phyloP scores from a whole-genome alignment of 1,284 basidiomycete species.

The Moniliella sp. region DNA sequence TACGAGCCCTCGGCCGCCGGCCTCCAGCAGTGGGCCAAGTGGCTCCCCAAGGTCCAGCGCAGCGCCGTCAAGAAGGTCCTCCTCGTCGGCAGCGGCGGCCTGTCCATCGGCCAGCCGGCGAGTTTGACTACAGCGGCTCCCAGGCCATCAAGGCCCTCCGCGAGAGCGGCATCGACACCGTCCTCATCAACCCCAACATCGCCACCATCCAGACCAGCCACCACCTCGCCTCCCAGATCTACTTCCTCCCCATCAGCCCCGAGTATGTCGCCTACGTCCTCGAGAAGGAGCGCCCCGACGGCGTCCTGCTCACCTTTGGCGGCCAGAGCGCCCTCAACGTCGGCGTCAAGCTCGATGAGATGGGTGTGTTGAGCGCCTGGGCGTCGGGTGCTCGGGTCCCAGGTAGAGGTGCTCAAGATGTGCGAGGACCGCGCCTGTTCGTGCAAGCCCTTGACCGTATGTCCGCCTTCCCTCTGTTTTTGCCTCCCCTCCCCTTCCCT shows the following conservation, averaged over 20 bases:
- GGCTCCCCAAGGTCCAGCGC: constrained; percentile 5
- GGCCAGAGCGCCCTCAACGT: constrained; percentile 95
- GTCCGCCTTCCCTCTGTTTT: too few relatives aligned
- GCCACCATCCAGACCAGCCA: constrained; percentile 40
- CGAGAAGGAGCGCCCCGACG: constrained; percentile 93
- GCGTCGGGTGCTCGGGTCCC: constrained; percentile 83
- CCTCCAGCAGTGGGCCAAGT: neutral
- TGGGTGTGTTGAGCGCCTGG: constrained; percentile 83
- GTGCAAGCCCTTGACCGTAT: constrained; percentile 88
- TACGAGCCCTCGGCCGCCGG: neutral
- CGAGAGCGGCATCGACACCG: constrained; percentile 80
- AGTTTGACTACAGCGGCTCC: constrained; percentile 94
- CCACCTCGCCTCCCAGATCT: constrained; percentile 81
- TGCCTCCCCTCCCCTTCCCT: too few relatives aligned
- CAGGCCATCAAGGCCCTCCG: constrained; percentile 94
- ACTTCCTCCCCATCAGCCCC: constrained; percentile 85
- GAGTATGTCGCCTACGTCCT: constrained; percentile 97
- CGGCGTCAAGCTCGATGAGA: constrained; percentile 85
- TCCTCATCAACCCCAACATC: constrained; percentile 42
- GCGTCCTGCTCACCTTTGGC: constrained; percentile 89
- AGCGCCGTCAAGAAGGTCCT: constrained; percentile 81
- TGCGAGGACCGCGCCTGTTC: constrained; percentile 79
- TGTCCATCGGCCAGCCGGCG: constrained; percentile 92
- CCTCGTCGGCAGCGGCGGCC: constrained; percentile 83
- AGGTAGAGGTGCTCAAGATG: constrained; percentile 55